Evolutionary conservation across 306 rosid species (phyloP), one percentile per base, ranked within the genome.

Genomic region (Oemleria cerasiformis): DNA sequence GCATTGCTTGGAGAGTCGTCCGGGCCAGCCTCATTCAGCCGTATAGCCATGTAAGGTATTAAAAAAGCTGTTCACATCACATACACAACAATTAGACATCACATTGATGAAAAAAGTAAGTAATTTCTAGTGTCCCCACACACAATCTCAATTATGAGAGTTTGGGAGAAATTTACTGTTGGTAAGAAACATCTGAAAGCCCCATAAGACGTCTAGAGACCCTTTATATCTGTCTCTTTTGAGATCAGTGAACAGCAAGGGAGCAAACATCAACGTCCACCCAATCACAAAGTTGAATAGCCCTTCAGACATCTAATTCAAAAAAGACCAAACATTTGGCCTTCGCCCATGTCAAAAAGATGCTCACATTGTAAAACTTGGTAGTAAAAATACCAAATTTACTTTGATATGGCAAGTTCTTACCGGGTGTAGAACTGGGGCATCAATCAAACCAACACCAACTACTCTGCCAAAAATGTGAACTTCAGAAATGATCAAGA

Each of bases 1-100:
- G 76, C 88, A 65, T 87, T 62, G 49, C 72, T 84, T 20, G 76
- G 89, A 65, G 74, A 60, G 36, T 42, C 23, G 36, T 65, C 83
- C 9, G 77, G 53, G n/a, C 76, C 86, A 21, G 84, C 85, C 77
- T 79, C 82, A 51, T 87, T 91, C 75, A 91, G 72, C 65, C 98
- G 92, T 78, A 91, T 88, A 73, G 98, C 97, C 98, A 93, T 91
- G 81, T 93, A 93, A 36, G 97, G 96, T 81, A 93, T 91, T 75
- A 93, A 78, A 82, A 93, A 88, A 68, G 96, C 97, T 91, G 89
- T 70, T 66, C 67, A 63, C 70, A 81, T 20, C 67, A 80, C 43
- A 70, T 42, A 39, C 17, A 59, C 23, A 76, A 58, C 34, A 14
- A 58, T 42, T 0, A 20, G 47, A 23, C 38, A 21, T 65, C 42